phyloP scores from a whole-genome alignment of 768 basidiomycete genomes.

The Suillus clintonianus region DNA sequence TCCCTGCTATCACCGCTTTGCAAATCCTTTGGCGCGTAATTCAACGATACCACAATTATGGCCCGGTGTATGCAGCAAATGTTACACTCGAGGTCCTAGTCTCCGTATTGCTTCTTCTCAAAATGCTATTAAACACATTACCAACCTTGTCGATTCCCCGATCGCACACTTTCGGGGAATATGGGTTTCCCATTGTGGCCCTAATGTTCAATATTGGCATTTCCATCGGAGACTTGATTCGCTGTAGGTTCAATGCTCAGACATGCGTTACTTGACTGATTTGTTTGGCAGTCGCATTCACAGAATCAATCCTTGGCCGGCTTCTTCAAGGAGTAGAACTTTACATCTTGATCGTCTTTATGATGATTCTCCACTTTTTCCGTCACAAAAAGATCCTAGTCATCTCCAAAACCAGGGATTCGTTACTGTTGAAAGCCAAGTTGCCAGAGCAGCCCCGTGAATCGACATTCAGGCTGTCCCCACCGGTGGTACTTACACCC shows the following conservation, averaged over 20 bases:
- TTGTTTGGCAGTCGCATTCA: conserved; percentile 54
- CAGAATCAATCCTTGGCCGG: conserved; percentile 70
- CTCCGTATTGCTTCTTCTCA: conserved; percentile 61
- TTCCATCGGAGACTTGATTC: conserved; percentile 55
- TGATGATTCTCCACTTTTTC: conserved; percentile 49
- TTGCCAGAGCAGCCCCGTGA: conserved; percentile 28
- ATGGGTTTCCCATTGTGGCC: conserved; percentile 51
- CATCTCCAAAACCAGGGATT: not conserved
- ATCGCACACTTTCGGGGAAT: conserved; percentile 47
- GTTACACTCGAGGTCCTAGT: conserved; percentile 58
- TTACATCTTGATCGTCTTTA: conserved; percentile 61
- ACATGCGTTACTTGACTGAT: conserved; percentile 12
- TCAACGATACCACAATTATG: conserved; percentile 35
- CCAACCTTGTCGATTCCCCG: conserved; percentile 37
- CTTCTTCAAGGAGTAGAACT: conserved; percentile 64
- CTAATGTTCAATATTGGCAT: conserved; percentile 53
- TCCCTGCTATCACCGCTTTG: conserved; percentile 51
- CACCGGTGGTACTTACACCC: conserved; percentile 25
- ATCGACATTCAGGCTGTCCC: conserved; percentile 25
- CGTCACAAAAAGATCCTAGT: conserved; percentile 20
- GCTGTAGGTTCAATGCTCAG: conserved; percentile 47
- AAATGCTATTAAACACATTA: conserved; percentile 59
- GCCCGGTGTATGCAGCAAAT: conserved; percentile 58
- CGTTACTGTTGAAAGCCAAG: conserved; percentile 7
- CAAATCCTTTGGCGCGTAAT: conserved; percentile 66